Evolutionary conservation across 73 alveolate species (phyloP).

Genomic region (Uronychia setigera): DNA sequence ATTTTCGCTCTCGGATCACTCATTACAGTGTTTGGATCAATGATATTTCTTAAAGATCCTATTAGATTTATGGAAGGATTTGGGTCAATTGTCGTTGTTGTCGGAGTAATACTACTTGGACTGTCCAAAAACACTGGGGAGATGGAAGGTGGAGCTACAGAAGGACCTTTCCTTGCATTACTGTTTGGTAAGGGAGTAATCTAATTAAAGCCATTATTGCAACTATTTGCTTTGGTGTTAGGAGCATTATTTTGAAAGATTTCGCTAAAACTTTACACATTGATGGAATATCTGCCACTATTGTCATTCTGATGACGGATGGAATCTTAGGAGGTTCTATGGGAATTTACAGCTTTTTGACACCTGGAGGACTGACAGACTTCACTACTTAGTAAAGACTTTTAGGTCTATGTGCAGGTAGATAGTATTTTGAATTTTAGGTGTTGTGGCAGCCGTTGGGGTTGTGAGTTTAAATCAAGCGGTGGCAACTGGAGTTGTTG

Average conservation of each 20-base stretch:
- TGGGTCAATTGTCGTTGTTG: slow-evolving; percentile 13
- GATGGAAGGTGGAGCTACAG: slow-evolving; percentile 1
- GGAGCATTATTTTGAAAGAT: slow-evolving; percentile 21
- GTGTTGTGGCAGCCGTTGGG: slow-evolving; percentile 27
- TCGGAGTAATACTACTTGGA: slow-evolving; percentile 6
- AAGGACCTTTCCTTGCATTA: slow-evolving; percentile 26
- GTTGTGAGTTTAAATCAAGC: slow-evolving; percentile 22
- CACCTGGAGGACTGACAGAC: slow-evolving; percentile 6
- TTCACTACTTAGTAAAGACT: slow-evolving; percentile 4
- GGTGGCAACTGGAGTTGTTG: slow-evolving; percentile 20
- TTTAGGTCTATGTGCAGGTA: slow-evolving; percentile 8
- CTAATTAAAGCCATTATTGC: slow-evolving; percentile 3
- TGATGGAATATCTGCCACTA: slow-evolving; percentile 42
- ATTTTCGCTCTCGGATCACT: slow-evolving; percentile 26
- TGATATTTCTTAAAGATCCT: slow-evolving; percentile 19
- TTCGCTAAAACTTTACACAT: slow-evolving; percentile 9
- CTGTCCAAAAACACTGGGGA: slow-evolving; percentile 4
- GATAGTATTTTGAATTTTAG: not conserved
- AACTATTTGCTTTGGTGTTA: slow-evolving; percentile 24
- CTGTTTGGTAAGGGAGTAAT: not conserved
- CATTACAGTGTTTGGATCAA: slow-evolving; percentile 10
- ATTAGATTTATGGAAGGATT: slow-evolving; percentile 18
- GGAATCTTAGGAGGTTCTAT: slow-evolving; percentile 24
- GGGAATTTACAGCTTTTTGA: slow-evolving; percentile 2
- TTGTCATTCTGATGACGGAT: slow-evolving; percentile 26